phyloP scores from a whole-genome alignment of 139 green algal species.

The Yamagishiella unicocca region DNA sequence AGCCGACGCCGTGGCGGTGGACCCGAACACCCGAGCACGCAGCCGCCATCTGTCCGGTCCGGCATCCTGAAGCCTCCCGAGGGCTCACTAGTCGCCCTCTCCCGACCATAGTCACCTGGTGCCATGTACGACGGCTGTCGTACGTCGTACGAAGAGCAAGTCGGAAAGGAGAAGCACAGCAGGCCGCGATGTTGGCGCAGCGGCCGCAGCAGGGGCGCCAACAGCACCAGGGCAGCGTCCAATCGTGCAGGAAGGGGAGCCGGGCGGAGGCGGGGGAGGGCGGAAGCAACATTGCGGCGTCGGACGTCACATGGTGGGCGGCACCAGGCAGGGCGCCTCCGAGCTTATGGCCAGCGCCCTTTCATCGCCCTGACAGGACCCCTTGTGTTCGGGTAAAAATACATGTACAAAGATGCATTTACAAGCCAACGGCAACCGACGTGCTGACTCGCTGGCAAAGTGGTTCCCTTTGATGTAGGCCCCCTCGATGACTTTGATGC shows the following conservation, averaged over 20 bases:
- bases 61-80: no score
- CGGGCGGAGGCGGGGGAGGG: no score
- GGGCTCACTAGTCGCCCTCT: no score
- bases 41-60: no score
- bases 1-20: not conserved
- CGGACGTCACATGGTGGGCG: no score
- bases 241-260: not conserved
- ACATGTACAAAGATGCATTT: not conserved
- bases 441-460: not conserved
- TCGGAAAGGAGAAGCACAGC: not conserved
- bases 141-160: not conserved
- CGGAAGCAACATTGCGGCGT: no score
- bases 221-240: not conserved
- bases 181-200: not conserved
- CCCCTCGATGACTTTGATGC: not conserved
- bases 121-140: slow-evolving; percentile 18
- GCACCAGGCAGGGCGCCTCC: no score
- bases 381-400: not conserved
- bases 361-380: no score
- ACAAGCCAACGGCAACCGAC: not conserved
- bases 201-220: no score
- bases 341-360: no score
- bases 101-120: not conserved
- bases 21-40: not conserved
- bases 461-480: not conserved